Conservation (phyloP, 345 rosid species). For the Corchorus olitorius region DNA sequence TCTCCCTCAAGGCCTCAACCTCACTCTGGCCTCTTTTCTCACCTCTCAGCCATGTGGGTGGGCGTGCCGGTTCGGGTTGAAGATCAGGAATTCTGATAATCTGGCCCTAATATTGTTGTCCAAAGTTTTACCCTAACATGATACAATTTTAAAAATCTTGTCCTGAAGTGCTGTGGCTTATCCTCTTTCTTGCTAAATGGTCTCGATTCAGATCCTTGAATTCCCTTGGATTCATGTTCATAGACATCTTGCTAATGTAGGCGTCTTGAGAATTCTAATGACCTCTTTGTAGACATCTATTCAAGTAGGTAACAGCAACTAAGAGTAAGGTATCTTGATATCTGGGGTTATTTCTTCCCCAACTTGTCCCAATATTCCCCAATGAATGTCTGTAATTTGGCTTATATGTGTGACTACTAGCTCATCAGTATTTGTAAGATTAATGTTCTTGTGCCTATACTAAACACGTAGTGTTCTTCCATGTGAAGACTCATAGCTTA, state of each 20-base stretch:
- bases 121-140: background rate
- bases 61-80: background rate
- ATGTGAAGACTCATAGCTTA: background rate
- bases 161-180: background rate
- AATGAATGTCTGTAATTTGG: too few species aligned
- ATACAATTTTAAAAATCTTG: conserved; percentile 4
- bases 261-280: too few species aligned
- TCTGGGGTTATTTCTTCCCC: background rate
- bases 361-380: background rate
- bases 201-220: background rate
- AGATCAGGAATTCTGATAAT: background rate
- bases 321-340: too few species aligned
- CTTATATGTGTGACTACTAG: background rate
- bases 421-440: background rate
- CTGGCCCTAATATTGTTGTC: background rate
- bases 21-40: background rate
- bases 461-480: background rate
- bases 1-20: background rate
- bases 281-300: too few species aligned
- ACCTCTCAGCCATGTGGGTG: background rate
- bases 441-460: background rate
- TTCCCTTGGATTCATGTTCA: background rate
- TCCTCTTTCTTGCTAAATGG: background rate
- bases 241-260: too few species aligned
- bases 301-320: too few species aligned